These are phyloP conservation scores for Cornus suecica DNA, from an alignment of 148 eudicot species.

Conservation along the genomic window DNA sequence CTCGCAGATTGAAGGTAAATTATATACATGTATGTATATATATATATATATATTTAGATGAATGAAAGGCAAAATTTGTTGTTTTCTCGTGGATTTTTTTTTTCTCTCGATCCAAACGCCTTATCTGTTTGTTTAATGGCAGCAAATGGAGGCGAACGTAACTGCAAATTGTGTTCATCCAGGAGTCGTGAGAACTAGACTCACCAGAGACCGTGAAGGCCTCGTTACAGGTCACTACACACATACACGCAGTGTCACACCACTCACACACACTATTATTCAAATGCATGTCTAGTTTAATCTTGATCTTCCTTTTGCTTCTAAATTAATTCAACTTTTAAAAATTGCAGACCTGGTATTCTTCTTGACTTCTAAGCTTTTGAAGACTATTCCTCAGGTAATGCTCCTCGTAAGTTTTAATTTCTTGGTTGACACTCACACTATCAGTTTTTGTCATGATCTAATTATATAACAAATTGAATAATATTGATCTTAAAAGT, in stretches of 20 bases:
- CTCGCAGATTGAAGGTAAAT: conserved; percentile 53
- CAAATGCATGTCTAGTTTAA: too few relatives aligned
- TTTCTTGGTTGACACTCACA: too few relatives aligned
- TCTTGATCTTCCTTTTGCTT: too few relatives aligned
- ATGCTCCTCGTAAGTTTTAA: background rate
- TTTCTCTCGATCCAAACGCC: background rate
- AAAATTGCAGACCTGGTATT: conserved; percentile 65
- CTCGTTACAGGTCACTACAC: conserved; percentile 47
- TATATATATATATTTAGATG: too few relatives aligned
- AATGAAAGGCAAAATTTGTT: background rate
- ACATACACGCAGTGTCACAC: too few relatives aligned
- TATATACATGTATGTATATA: too few relatives aligned
- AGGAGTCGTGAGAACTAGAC: conserved; percentile 86
- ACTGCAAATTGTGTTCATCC: conserved; percentile 87
- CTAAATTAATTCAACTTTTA: background rate
- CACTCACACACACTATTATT: too few relatives aligned
- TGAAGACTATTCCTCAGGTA: conserved; percentile 91
- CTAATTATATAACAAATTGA: too few relatives aligned
- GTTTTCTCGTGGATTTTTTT: background rate
- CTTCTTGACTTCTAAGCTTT: conserved; percentile 67
- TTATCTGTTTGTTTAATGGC: conserved; percentile 2
- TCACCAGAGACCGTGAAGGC: conserved; percentile 81
- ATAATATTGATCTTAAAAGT: too few relatives aligned
- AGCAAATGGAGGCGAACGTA: conserved; percentile 84
- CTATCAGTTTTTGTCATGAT: too few relatives aligned